Percentiles rank a stretch among this genome's conserved stretches.
phyloP scores from a whole-genome alignment of 2,329 filamentous ascomycete species.

The Aspergillus bombycis region DNA sequence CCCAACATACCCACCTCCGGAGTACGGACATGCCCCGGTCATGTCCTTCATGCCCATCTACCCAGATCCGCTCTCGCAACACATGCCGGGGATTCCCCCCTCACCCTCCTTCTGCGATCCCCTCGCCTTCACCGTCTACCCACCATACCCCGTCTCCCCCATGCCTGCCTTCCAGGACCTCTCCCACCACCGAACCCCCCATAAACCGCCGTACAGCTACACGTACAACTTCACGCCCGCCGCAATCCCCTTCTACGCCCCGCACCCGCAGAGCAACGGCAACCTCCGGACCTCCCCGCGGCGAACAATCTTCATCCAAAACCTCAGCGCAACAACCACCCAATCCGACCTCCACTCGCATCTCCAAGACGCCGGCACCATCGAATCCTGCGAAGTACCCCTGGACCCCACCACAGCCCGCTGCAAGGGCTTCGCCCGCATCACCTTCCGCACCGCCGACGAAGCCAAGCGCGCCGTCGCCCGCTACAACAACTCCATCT shows the following conservation, averaged over 20 bases:
- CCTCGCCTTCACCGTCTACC: conserved; percentile 30
- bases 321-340: conserved; percentile 35
- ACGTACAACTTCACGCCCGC: conserved; percentile 16
- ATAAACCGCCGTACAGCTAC: conserved; percentile 9
- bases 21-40: conserved; percentile 28
- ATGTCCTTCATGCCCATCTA: conserved; percentile 33
- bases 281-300: conserved; percentile 15
- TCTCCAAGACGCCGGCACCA: conserved; percentile 32
- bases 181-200: conserved; percentile 3
- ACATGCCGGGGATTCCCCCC: conserved; percentile 30
- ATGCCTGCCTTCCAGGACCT: conserved; percentile 16
- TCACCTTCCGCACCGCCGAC: conserved; percentile 37
- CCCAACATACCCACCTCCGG: conserved; percentile 28
- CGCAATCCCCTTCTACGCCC: conserved; percentile 8
- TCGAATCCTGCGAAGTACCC: conserved; percentile 38
- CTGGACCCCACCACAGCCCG: conserved; percentile 25
- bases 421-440: conserved; percentile 30
- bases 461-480: conserved; percentile 40
- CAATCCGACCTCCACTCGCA: conserved; percentile 31
- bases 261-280: conserved; percentile 12
- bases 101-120: conserved; percentile 34
- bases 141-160: conserved; percentile 31
- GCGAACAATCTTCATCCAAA: conserved; percentile 32
- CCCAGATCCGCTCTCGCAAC: conserved; percentile 26
- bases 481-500: conserved; percentile 37